Conservation (phyloP, 371 early-diverging fungal genomes). For the Syncephalastrum monosporum region DNA sequence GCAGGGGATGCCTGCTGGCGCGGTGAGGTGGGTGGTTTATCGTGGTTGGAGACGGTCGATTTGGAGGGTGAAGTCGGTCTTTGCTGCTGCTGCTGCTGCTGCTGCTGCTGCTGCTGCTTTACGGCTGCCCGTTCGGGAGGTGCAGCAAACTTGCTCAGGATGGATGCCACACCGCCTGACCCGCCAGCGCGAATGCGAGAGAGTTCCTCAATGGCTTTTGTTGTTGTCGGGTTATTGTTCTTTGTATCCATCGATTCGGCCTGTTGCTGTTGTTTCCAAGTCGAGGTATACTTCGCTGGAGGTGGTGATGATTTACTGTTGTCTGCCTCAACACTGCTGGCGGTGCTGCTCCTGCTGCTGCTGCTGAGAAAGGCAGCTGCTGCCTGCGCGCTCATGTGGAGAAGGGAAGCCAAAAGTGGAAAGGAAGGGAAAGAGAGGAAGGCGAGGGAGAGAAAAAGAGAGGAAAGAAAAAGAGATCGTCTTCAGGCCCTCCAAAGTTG, state of each 20-base stretch:
- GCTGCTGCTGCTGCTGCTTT: conserved; percentile 7
- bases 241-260: not conserved
- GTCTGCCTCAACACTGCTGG: conserved; percentile 5
- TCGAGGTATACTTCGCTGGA: conserved; percentile 1
- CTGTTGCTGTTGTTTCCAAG: not conserved
- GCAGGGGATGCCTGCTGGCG: conserved; percentile 1
- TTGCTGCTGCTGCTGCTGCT: not conserved
- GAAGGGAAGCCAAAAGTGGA: conserved; percentile 2
- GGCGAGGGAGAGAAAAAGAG: conserved; percentile 5
- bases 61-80: too few relatives aligned
- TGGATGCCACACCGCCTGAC: conserved; percentile 16
- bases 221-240: conserved; percentile 10
- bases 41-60: conserved; percentile 3
- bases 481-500: not conserved
- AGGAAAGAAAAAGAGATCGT: conserved; percentile 6
- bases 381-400: conserved; percentile 41
- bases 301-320: not conserved
- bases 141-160: conserved; percentile 22
- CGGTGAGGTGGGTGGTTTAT: not conserved
- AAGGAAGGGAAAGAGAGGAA: conserved; percentile 12
- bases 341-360: conserved; percentile 2
- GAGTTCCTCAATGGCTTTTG: conserved; percentile 11
- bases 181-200: conserved; percentile 13
- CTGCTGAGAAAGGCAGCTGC: conserved; percentile 38
- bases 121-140: not conserved